Base-by-base conservation (phyloP, 1,284 basidiomycete genomes). In the Puccinia coronata region DNA sequence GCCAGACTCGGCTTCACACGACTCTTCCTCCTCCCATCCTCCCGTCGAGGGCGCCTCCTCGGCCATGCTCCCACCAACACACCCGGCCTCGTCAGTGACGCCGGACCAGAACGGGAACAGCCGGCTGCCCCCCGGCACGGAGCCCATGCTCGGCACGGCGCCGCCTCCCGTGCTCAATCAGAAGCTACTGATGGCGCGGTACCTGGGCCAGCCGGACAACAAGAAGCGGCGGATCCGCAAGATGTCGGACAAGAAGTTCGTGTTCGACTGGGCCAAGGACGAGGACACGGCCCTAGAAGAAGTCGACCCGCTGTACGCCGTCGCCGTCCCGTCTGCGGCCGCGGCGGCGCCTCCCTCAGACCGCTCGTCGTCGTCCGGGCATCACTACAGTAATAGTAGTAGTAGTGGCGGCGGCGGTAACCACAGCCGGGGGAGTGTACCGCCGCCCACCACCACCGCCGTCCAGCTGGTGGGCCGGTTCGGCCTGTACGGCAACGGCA, bases 181-280 rank as follows among this genome's bases (percentile, higher is more conserved):
- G 80, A 83, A 43, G 81, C 82, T 28, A 67, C 41, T 53, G 74
- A 82, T 25, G 81, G 82, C 71, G n/a, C 69, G 59, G 59, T 82
- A 80, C 61, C 49, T 70, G 28, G 72, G 63, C 25, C 63, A 79
- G 57, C 77, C 77, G 9, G 80, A 75, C 63, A 71, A 84, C 41
- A 95, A 95, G 89, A 96, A 96, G 87, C 92, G 93, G 61, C 93
- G 93, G 87, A 92, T 95, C 84, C 91, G 94, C 80, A 96, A 95
- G 87, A 93, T 93, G 90, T 93, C 92, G 84, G 94, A 96, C 86
- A 92, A 95, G 86, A 96, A 96, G 87, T 95, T 98, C 86, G 92
- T 96, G n/a, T 99, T 99, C 85, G 96, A 98, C 86, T 98, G 96
- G 96, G 95, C 95, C 84, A 91, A 92, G 71, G 92, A 92, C 85